Base-by-base conservation (phyloP, 306 rosid species). In the Sicyos edulis region DNA sequence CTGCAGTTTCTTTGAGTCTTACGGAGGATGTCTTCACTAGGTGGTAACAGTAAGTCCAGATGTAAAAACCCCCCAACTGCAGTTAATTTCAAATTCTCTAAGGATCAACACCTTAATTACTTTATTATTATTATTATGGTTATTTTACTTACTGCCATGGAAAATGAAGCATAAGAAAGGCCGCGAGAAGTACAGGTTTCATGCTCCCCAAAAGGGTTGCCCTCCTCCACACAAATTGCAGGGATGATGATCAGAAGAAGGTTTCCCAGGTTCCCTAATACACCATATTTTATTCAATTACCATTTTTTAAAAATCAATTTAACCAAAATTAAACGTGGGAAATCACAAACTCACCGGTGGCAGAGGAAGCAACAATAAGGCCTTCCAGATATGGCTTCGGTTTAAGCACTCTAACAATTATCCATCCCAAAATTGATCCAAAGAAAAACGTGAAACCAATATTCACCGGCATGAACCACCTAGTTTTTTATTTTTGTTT, bases 381-480 rank as follows among this genome's bases (percentile, higher is more conserved):
- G 52, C 89, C 97, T 83, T 91, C 96, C 13, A 83, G 83, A 54
- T 86, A 88, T 54, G 90, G 81, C 67, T 88, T 84, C 14, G 97
- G 99, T 81, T 72, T 88, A n/a, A 89, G 54, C 26, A 86, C 56
- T 80, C 87, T 87, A 6, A 87, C 97, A 32, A 91, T 70, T 7
- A 91, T 67, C 96, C 97, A 91, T 72, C 97, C 99, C 10, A 88
- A 70, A 58, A 87, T 77, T 21, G 91, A 90, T 79, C 99, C 99
- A 51, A 91, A 37, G 32, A 85, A 44, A 82, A 91, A 93, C 49
- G 96, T 91, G 45, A 93, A 83, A 11, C 78, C 96, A 72, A 85
- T 82, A 19, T 93, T 91, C 16, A 89, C 74, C 0, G 96, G 89
- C 99, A 93, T 93, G 76, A 87, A 93, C 99, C 99, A 93, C 99